These are phyloP conservation scores for Platismatia glauca DNA, from an alignment of 495 filamentous ascomycete species.

Conservation along the genomic window DNA sequence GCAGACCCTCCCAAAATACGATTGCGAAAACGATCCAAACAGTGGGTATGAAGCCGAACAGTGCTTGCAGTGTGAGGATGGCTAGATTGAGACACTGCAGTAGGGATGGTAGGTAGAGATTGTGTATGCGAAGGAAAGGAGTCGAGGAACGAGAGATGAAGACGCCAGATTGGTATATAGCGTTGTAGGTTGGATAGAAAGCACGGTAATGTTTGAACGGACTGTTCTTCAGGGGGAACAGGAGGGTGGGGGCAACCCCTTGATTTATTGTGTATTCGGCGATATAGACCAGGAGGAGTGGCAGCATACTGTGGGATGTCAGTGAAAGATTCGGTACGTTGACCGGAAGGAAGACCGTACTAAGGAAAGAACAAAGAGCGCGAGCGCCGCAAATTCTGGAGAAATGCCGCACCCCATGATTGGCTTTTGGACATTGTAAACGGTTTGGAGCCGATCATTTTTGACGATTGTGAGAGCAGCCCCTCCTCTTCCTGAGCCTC, in stretches of 20 bases:
- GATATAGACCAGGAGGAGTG: constrained; percentile 82
- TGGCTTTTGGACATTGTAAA: neutral
- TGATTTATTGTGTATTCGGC: constrained; percentile 97
- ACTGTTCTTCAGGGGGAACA: constrained; percentile 67
- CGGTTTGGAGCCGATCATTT: neutral
- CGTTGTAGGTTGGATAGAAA: constrained; percentile 25
- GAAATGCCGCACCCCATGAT: constrained; percentile 32
- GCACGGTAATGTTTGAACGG: constrained; percentile 75
- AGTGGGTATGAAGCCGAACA: constrained; percentile 70
- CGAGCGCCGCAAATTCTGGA: constrained; percentile 43
- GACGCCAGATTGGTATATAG: constrained; percentile 84
- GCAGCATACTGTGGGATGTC: constrained; percentile 61
- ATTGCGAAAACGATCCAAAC: constrained; percentile 75
- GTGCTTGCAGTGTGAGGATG: constrained; percentile 62
- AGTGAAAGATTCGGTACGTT: neutral
- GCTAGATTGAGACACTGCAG: constrained; percentile 73
- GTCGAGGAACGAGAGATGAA: constrained; percentile 88
- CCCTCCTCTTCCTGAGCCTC: constrained; percentile 16
- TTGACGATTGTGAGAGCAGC: constrained; percentile 9
- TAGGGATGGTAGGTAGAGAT: constrained; percentile 74
- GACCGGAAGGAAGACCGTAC: constrained; percentile 33
- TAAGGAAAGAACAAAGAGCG: constrained; percentile 56
- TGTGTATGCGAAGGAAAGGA: constrained; percentile 72
- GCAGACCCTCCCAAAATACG: constrained; percentile 90
- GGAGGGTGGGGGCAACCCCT: constrained; percentile 76